Percentiles rank a stretch among this genome's conserved stretches.
Evolutionary conservation across 192 early-diverging fungal genomes (phyloP).

Genomic region (Coemansia sp.): DNA sequence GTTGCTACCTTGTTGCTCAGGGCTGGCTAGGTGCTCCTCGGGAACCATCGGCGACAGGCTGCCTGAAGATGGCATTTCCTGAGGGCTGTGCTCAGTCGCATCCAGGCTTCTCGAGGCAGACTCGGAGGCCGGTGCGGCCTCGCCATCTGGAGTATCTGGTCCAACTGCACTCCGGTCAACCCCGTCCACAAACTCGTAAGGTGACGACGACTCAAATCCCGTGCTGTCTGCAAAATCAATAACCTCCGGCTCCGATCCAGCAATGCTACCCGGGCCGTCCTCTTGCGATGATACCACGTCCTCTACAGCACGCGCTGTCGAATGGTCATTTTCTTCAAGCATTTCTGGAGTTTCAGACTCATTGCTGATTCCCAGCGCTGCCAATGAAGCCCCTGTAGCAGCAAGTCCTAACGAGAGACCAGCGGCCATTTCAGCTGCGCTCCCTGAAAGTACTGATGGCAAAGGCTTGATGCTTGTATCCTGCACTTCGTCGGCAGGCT

Average conservation of each 20-base stretch:
- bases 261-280: conserved; percentile 7
- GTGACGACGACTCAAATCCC: conserved; percentile 18
- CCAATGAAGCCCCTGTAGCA: conserved; percentile 20
- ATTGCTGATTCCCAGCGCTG: background rate
- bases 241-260: conserved; percentile 17
- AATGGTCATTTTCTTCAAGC: background rate
- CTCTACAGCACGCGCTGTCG: background rate
- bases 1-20: background rate
- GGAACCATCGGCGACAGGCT: conserved; percentile 10
- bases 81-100: background rate
- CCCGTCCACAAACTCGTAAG: conserved; percentile 21
- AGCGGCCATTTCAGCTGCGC: conserved; percentile 13
- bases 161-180: background rate
- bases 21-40: background rate
- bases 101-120: background rate
- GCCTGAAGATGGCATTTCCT: background rate
- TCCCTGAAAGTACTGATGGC: background rate
- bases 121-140: conserved; percentile 12
- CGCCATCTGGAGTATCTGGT: background rate
- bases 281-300: background rate
- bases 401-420: conserved; percentile 20
- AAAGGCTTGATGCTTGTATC: conserved; percentile 13
- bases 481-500: conserved; percentile 6
- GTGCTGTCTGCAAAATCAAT: conserved; percentile 14
- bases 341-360: background rate